Base-by-base conservation (phyloP, 805 yeast genomes). In the Geotrichum ghanense region DNA sequence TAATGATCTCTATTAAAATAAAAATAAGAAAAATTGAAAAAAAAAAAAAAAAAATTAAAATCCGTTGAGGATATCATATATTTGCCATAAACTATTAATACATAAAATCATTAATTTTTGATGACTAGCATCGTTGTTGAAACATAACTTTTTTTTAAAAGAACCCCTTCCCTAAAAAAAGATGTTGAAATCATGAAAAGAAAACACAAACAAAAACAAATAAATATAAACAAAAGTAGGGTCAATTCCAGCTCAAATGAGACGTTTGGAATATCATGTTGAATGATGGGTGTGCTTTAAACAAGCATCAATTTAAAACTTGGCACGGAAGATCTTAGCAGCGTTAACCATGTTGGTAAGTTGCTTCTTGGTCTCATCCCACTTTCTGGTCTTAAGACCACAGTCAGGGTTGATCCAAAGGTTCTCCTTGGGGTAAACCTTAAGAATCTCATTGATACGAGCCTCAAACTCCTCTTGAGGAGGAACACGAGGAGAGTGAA, bases 371-470 rank as follows among this genome's bases (percentile, higher is more conserved):
- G 90, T 86, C 80, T 92, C 98, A 62, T 84, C 87, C 98, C 98
- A 92, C 62, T 95, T 95, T 83, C 98, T 89, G 71, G 98, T 92
- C 85, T 92, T 92, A 72, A 92, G 81, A 81, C 98, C 98, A 81
- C 98, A 92, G 78, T 92, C 98, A 66, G 98, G 98, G 94, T 92
- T 92, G 68, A 92, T 95, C 98, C 98, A 92, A 81, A 92, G 85
- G 73, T 89, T 90, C 71, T 85, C 86, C 67, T 92, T 94, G 69
- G 97, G 97, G 79, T 90, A 90, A 52, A 85, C 92, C 77, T 88
- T 87, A 73, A 92, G 76, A 75, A 92, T 89, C 70, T 87, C 92
- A 66, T 79, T 80, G 66, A 92, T 86, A 76, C 96, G 88, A 67
- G 81, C 73, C 70, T 87, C 81, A 73, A 92, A 90, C 76, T 92